A percentile compares a stretch with the other conserved stretches of the same genome.
phyloP scores from a whole-genome alignment of 108 stramenopile genomes.

The Aurantiochytrium sp. region DNA sequence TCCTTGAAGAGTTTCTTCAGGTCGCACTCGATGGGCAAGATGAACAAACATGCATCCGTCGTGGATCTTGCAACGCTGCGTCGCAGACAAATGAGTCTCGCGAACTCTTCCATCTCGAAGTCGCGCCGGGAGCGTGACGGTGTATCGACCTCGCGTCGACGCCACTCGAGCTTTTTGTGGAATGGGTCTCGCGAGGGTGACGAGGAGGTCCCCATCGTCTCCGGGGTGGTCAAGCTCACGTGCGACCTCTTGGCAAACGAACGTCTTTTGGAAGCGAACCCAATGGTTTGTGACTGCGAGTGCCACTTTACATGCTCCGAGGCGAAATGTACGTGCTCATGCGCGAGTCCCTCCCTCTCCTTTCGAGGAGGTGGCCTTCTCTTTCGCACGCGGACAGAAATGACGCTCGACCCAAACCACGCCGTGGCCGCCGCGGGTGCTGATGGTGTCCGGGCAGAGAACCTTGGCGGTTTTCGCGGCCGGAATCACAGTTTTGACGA shows the following conservation, averaged over 20 bases:
- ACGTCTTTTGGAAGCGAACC: background rate
- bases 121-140: background rate
- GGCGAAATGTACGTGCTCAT: background rate
- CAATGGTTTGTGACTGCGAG: conserved; percentile 8
- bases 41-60: background rate
- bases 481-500: background rate
- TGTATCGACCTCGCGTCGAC: background rate
- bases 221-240: background rate
- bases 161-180: background rate
- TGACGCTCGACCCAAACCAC: background rate
- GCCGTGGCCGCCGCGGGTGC: background rate
- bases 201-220: background rate
- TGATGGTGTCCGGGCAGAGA: background rate
- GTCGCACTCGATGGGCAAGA: background rate
- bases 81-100: too few relatives aligned
- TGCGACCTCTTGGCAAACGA: background rate
- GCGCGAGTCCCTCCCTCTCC: background rate
- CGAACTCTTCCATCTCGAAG: background rate
- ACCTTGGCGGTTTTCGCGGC: background rate
- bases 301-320: background rate
- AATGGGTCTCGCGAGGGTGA: background rate
- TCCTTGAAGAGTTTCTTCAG: background rate
- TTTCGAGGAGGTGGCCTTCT: background rate
- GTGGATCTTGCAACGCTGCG: background rate
- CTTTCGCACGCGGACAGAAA: background rate